Conservation (phyloP, 371 early-diverging fungal genomes). For the Blakeslea trispora region DNA sequence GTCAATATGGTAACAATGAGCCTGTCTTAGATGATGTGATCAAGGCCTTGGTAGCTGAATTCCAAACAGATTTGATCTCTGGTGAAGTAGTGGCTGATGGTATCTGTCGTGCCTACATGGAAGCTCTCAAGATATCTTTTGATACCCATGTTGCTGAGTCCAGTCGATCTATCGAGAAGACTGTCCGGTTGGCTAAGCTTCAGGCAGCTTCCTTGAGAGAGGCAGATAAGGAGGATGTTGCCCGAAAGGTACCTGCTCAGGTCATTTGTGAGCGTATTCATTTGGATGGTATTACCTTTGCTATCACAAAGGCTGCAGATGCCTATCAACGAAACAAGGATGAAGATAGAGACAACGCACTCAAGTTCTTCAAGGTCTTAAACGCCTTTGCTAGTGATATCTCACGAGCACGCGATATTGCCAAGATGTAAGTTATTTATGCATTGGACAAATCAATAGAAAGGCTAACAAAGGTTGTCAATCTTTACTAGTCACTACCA, state of each 20-base stretch:
- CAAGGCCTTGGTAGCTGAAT: slow-evolving; percentile 46
- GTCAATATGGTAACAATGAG: slow-evolving; percentile 38
- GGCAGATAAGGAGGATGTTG: slow-evolving; percentile 23
- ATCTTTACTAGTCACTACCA: slow-evolving; percentile 34
- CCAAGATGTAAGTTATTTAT: slow-evolving; percentile 38
- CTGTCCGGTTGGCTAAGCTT: slow-evolving; percentile 37
- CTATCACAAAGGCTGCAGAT: slow-evolving; percentile 34
- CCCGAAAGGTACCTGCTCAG: slow-evolving; percentile 26
- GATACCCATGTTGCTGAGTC: slow-evolving; percentile 26
- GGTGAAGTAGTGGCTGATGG: slow-evolving; percentile 33
- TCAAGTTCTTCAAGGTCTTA: slow-evolving; percentile 48
- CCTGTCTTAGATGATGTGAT: slow-evolving; percentile 53
- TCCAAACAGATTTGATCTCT: slow-evolving; percentile 33
- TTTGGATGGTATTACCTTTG: slow-evolving; percentile 41
- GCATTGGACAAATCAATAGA: background rate
- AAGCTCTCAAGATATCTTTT: slow-evolving; percentile 46
- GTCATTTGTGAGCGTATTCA: slow-evolving; percentile 40
- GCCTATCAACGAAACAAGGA: slow-evolving; percentile 24
- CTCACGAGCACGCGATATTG: slow-evolving; percentile 46
- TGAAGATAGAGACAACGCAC: slow-evolving; percentile 24
- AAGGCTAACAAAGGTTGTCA: background rate
- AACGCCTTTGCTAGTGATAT: slow-evolving; percentile 32
- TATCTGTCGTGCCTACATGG: slow-evolving; percentile 39
- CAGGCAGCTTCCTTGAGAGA: slow-evolving; percentile 24
- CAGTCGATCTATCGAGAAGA: slow-evolving; percentile 35